A percentile compares a stretch with the other conserved stretches of the same genome.
Conservation (phyloP, 139 green algal species). For the Coelastrella sp. region DNA sequence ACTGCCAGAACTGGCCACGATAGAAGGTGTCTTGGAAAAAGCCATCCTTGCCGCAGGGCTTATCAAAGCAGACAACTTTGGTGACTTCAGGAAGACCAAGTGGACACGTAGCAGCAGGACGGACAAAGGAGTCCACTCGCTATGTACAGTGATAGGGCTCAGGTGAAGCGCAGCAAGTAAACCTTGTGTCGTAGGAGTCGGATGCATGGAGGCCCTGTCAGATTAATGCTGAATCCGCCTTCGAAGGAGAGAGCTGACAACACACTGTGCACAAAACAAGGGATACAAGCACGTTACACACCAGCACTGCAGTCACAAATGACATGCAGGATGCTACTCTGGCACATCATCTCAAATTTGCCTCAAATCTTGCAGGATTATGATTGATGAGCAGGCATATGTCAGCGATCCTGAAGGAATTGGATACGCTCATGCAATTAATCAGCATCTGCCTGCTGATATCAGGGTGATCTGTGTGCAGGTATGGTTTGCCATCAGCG, state of each 20-base stretch:
- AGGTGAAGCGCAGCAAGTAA: slow-evolving; percentile 47
- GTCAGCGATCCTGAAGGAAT: slow-evolving; percentile 55
- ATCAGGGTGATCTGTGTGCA: slow-evolving; percentile 85
- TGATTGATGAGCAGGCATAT: slow-evolving; percentile 10
- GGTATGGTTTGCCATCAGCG: too few relatives aligned
- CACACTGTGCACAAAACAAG: too few relatives aligned
- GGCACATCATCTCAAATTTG: background rate
- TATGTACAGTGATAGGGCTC: slow-evolving; percentile 65
- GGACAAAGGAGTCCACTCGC: slow-evolving; percentile 95
- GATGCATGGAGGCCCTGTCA: too few relatives aligned
- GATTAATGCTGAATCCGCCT: too few relatives aligned
- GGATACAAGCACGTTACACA: too few relatives aligned
- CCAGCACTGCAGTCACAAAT: too few relatives aligned
- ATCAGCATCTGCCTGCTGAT: slow-evolving; percentile 77
- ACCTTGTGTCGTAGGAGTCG: too few relatives aligned
- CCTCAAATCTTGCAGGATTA: background rate
- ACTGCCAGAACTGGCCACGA: slow-evolving; percentile 40
- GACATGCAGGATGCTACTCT: background rate
- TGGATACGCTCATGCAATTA: slow-evolving; percentile 81
- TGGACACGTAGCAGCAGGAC: slow-evolving; percentile 90
- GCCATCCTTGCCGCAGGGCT: slow-evolving; percentile 65
- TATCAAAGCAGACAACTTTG: slow-evolving; percentile 73
- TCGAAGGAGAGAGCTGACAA: too few relatives aligned
- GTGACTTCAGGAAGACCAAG: slow-evolving; percentile 63
- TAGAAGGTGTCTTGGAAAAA: slow-evolving; percentile 74